A percentile compares a stretch with the other conserved stretches of the same genome.
These are phyloP conservation scores for Chenopodium quinoa DNA, from an alignment of 148 eudicot species.

Conservation along the genomic window DNA sequence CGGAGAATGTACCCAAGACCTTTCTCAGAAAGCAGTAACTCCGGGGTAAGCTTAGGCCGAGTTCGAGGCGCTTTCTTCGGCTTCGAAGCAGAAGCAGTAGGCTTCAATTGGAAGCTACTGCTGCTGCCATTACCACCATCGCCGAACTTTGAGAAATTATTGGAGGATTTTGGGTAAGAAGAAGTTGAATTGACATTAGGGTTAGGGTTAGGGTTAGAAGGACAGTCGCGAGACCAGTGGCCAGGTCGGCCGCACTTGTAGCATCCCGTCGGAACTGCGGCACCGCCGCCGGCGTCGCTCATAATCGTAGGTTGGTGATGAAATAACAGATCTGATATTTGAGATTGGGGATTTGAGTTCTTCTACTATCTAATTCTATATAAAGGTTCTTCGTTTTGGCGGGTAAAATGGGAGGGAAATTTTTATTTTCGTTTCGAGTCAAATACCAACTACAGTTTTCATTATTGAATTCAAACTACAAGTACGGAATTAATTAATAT, in stretches of 20 bases:
- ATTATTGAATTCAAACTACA: too few relatives aligned
- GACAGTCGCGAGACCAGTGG: conserved; percentile 98
- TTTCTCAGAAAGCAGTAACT: conserved; percentile 63
- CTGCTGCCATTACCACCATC: not conserved
- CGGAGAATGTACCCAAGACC: conserved; percentile 83
- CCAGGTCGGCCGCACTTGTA: conserved; percentile 98
- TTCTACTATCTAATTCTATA: not conserved
- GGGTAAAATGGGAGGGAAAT: conserved; percentile 10
- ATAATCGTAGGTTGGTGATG: conserved; percentile 8
- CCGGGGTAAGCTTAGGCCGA: conserved; percentile 83
- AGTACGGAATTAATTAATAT: too few relatives aligned
- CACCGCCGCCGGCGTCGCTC: conserved; percentile 29
- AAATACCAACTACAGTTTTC: not conserved
- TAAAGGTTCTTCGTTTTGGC: not conserved
- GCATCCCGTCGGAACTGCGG: conserved; percentile 83
- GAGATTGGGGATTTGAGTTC: not conserved
- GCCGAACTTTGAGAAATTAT: not conserved
- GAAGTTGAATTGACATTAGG: conserved; percentile 20
- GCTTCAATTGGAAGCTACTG: conserved; percentile 12
- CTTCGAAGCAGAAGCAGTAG: conserved; percentile 33
- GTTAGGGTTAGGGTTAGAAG: conserved; percentile 40
- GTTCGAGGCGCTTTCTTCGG: conserved; percentile 58
- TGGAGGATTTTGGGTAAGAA: conserved; percentile 14
- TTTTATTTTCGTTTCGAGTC: not conserved
- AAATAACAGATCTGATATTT: not conserved